A percentile compares a stretch with the other conserved stretches of the same genome.
These are phyloP conservation scores for Pachysolen tannophilus DNA, from an alignment of 805 yeast species.

Conservation along the genomic window DNA sequence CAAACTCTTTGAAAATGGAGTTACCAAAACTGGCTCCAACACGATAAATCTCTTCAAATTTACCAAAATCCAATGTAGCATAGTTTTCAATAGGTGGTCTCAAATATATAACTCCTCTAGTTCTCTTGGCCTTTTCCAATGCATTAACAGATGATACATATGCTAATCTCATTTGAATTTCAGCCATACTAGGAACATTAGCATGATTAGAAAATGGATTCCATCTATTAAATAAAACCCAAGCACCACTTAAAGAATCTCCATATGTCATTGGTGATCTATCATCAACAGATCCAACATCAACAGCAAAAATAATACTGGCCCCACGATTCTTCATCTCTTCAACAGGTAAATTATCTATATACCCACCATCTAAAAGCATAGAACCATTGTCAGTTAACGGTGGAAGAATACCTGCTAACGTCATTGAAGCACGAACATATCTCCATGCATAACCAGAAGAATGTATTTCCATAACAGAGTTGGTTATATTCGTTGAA, in stretches of 20 bases:
- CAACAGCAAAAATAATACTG: constrained; percentile 80
- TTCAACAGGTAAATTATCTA: constrained; percentile 85
- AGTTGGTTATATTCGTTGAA: constrained; percentile 90
- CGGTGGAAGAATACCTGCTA: constrained; percentile 90
- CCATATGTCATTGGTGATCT: constrained; percentile 86
- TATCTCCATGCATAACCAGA: constrained; percentile 94
- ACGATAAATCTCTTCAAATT: constrained; percentile 80
- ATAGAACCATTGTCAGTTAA: constrained; percentile 83
- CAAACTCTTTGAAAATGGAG: constrained; percentile 42
- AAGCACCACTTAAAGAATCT: constrained; percentile 83
- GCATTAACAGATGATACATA: constrained; percentile 95
- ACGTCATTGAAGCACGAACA: constrained; percentile 91
- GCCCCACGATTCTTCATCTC: constrained; percentile 93
- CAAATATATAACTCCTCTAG: constrained; percentile 78
- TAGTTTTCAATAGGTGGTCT: constrained; percentile 92
- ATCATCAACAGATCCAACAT: constrained; percentile 93
- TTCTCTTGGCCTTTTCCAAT: constrained; percentile 73
- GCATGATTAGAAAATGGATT: constrained; percentile 87
- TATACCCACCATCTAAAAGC: constrained; percentile 94
- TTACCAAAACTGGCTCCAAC: constrained; percentile 77
- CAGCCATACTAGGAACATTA: constrained; percentile 89
- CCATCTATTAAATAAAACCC: constrained; percentile 84
- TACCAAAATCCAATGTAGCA: constrained; percentile 87
- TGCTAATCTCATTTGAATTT: constrained; percentile 85
- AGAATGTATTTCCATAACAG: constrained; percentile 90